A percentile compares a stretch with the other conserved stretches of the same genome.
phyloP scores from a whole-genome alignment of 768 basidiomycete species.

The Collybia sp. region DNA sequence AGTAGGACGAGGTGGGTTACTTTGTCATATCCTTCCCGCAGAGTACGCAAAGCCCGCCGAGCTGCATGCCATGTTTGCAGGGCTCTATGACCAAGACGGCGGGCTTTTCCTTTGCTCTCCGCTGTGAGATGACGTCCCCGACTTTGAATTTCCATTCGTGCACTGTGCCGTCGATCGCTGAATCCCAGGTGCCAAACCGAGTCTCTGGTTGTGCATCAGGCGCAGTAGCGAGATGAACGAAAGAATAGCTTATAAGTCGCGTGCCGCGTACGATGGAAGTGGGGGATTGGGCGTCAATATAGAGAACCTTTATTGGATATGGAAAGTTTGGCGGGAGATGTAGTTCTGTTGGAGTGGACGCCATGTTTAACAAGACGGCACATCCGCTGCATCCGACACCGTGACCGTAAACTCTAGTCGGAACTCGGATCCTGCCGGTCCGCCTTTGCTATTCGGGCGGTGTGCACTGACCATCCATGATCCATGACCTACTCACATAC shows the following conservation, averaged over 20 bases:
- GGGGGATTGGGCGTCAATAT: slow-evolving; percentile 48
- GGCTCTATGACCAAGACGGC: slow-evolving; percentile 76
- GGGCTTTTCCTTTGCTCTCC: slow-evolving; percentile 53
- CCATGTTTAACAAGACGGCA: slow-evolving; percentile 27
- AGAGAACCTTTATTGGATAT: slow-evolving; percentile 80
- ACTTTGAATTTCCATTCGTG: slow-evolving; percentile 63
- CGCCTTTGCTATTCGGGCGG: too few relatives aligned
- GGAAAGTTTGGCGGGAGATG: slow-evolving; percentile 75
- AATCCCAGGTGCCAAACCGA: slow-evolving; percentile 90
- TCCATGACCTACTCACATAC: too few relatives aligned
- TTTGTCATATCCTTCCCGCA: slow-evolving; percentile 95
- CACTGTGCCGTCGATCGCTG: slow-evolving; percentile 75
- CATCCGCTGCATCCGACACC: slow-evolving; percentile 7
- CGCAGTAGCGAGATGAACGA: slow-evolving; percentile 47
- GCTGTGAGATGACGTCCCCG: slow-evolving; percentile 60
- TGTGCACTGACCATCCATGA: too few relatives aligned
- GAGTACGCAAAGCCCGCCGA: slow-evolving; percentile 87
- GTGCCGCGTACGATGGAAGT: slow-evolving; percentile 61
- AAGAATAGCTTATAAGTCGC: slow-evolving; percentile 82
- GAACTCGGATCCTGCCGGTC: slow-evolving; percentile 14
- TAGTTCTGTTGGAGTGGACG: slow-evolving; percentile 68
- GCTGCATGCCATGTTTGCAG: slow-evolving; percentile 94
- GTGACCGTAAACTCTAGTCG: slow-evolving; percentile 21
- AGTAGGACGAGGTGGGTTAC: slow-evolving; percentile 38
- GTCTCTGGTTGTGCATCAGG: slow-evolving; percentile 52